Base-by-base conservation (phyloP, 2,329 filamentous ascomycete genomes). In the Fusarium torulosum region DNA sequence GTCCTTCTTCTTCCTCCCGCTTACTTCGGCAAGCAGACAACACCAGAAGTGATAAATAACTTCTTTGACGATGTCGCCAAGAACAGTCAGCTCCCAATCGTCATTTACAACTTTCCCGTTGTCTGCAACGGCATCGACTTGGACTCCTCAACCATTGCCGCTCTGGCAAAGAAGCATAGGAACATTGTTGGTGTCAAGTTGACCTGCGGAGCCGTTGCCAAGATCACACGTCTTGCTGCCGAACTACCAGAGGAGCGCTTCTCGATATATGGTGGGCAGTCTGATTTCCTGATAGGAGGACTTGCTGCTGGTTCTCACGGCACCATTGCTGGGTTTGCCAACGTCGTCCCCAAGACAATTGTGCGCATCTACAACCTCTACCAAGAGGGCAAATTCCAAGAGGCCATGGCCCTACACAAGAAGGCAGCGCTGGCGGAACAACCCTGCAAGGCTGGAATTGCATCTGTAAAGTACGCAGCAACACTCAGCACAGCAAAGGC, bases 111-210 rank as follows among this genome's bases (percentile, higher is more conserved):
- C 74, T 91, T 91, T 77, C 90, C 90, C 0, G 85, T 80, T 17
- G 88, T 91, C 11, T 90, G 86, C 72, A 89, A 89, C 63, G 90
- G 89, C 14, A 80, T 91, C 4, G 90, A 92, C 73, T 79, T 92
- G 21, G 88, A 91, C 75, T 90, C 88, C 5, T 88, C 86, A 38
- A 83, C 83, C 2, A 87, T 91, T 54, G 66, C 71, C 0, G 21
- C 59, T 9, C 44, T 75, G 3, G 74, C 72, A 3, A 67, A 53
- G 29, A 66, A 62, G 4, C 66, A 73, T 6, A 61, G 80, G 43
- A 91, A 90, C 59, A 90, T 92, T 62, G 86, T 91, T 38, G 90
- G 89, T 40, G 87, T 88, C 49, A 92, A 92, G 79, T 79, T 92
- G 49, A 92, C 90, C 1, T 92, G 90, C 73, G 90, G 90, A 20